A percentile compares a stretch with the other conserved stretches of the same genome.
These are phyloP conservation scores for Xanthoconium purpureum DNA, from an alignment of 768 basidiomycete genomes.

Conservation along the genomic window DNA sequence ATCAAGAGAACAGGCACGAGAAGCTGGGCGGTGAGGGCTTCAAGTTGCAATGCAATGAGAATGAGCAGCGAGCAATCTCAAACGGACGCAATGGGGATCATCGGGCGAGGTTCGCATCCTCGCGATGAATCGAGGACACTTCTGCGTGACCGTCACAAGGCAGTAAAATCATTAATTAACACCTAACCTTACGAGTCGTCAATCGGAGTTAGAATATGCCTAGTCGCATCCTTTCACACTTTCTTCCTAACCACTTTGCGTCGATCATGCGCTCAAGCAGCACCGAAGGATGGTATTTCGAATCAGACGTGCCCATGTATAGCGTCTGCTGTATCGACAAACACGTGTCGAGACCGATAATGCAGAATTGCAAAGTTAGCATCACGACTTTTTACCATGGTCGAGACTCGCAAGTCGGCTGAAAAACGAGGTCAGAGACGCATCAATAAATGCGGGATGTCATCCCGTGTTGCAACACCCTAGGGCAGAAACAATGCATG, in stretches of 20 bases:
- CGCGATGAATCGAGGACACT: too few relatives aligned
- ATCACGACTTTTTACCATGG: background rate
- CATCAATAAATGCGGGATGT: constrained; percentile 45
- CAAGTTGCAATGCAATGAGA: too few relatives aligned
- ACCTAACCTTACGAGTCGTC: too few relatives aligned
- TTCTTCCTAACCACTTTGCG: constrained; percentile 90
- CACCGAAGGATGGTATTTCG: constrained; percentile 90
- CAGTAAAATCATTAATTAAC: too few relatives aligned
- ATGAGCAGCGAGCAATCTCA: too few relatives aligned
- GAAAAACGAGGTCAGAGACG: constrained; percentile 5
- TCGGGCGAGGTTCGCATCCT: too few relatives aligned
- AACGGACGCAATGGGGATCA: too few relatives aligned
- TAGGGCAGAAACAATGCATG: constrained; percentile 25
- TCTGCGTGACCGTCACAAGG: too few relatives aligned
- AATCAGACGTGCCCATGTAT: constrained; percentile 85
- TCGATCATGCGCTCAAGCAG: constrained; percentile 97
- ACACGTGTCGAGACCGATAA: constrained; percentile 97
- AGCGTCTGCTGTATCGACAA: constrained; percentile 89
- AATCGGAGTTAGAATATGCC: too few relatives aligned
- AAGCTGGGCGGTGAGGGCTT: too few relatives aligned
- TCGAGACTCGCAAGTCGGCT: constrained; percentile 32
- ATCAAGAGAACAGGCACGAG: too few relatives aligned
- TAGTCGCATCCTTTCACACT: constrained; percentile 88
- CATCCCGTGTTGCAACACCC: constrained; percentile 88
- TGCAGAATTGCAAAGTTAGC: constrained; percentile 24